Base-by-base conservation (phyloP, 345 rosid species). In the Syzygium aromaticum region DNA sequence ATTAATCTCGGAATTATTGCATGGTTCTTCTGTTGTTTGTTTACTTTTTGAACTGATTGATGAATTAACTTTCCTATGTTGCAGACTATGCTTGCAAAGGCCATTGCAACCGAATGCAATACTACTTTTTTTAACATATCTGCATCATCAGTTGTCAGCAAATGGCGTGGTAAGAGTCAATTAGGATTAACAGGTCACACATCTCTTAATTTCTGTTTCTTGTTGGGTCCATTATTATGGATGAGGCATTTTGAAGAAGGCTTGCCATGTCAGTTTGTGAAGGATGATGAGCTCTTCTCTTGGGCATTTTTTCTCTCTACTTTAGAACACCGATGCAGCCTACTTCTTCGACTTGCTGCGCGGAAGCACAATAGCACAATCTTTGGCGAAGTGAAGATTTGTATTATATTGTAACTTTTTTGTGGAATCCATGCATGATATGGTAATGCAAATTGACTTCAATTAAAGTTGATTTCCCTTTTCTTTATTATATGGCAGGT, bases 11-110 rank as follows among this genome's bases (percentile, higher is more conserved):
- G 49, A 23, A 22, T 85, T 19, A 6, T 54, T 49, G 54, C 77
- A 10, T 78, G 51, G 21, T n/a, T 53, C 54, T 22, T 52, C 59
- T 86, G 4, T 25, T 23, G 54, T 73, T 40, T 87, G 27, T 25
- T 80, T 52, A 17, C 51, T 59, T 13, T 52, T 64, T 30, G 40
- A 86, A 28, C 21, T 61, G 87, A 43, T 84, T 86, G 84, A 85
- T 19, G 64, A 40, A 83, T 27, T 90, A 22, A 53, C 28, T 57
- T 84, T 87, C 59, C 85, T 86, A 86, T 89, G 82, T 87, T 91
- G 49, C 94, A 98, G 99, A 98, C 99, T 80, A 95, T 97, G 99
- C 98, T 97, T 88, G 99, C 99, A n/a, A 95, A 96, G 92, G 99
- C 99, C 84, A 98, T 97, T 89, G 99, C 99, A 82, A 96, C 99